Conservation (phyloP, 768 basidiomycete species). For the Russula earlei region DNA sequence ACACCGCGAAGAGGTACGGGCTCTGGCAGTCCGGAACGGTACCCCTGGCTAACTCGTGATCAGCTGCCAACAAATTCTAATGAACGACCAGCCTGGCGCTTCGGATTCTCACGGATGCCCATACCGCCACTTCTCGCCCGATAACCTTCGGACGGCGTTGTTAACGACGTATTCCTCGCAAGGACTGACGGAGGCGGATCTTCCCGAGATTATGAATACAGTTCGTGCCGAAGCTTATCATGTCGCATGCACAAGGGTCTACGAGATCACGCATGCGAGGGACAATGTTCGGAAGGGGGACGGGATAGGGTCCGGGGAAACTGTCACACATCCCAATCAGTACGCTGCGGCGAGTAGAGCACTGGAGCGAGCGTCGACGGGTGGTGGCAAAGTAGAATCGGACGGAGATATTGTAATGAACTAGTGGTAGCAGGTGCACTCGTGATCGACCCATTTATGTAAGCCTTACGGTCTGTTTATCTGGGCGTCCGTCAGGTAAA, state of each 20-base stretch:
- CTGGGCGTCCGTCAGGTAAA: background rate
- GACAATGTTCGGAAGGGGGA: slow-evolving; percentile 79
- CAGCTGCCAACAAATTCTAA: slow-evolving; percentile 88
- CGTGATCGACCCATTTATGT: background rate
- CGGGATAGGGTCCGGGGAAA: slow-evolving; percentile 77
- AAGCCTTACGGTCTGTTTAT: no score
- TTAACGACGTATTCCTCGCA: slow-evolving; percentile 54
- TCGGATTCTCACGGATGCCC: slow-evolving; percentile 82
- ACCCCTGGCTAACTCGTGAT: background rate
- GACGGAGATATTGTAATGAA: slow-evolving; percentile 30
- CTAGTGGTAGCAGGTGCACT: background rate
- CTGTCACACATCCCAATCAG: slow-evolving; percentile 90
- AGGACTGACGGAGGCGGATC: slow-evolving; percentile 56
- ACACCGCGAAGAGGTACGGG: slow-evolving; percentile 77
- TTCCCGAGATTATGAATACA: slow-evolving; percentile 72
- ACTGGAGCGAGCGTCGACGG: slow-evolving; percentile 36
- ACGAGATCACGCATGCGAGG: slow-evolving; percentile 79
- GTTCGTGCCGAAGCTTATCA: slow-evolving; percentile 83
- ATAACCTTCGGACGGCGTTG: slow-evolving; percentile 74
- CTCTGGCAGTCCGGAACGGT: background rate
- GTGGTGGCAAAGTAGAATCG: slow-evolving; percentile 22
- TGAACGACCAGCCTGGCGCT: slow-evolving; percentile 53
- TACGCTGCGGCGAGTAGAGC: slow-evolving; percentile 71
- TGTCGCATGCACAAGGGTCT: slow-evolving; percentile 94
- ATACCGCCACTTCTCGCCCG: slow-evolving; percentile 77